Percentiles rank a stretch among this genome's conserved stretches.
These are phyloP conservation scores for Curvularia spicifera DNA, from an alignment of 2,329 filamentous ascomycete species.

Conservation along the genomic window DNA sequence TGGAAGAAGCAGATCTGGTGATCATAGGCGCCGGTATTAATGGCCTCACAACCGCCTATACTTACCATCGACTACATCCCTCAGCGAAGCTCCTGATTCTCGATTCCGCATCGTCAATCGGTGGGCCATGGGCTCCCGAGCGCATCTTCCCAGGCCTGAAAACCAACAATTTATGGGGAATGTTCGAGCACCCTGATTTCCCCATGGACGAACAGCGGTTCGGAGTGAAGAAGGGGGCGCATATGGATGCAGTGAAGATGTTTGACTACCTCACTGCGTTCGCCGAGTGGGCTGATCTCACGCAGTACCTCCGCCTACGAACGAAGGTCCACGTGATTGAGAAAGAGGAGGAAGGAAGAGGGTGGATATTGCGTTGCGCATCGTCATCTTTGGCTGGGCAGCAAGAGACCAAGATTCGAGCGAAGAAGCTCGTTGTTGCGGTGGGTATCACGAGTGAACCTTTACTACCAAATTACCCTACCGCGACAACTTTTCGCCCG, in stretches of 20 bases:
- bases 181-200: conserved; percentile 51
- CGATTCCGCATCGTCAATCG: conserved; percentile 49
- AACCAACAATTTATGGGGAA: conserved; percentile 53
- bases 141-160: conserved; percentile 52
- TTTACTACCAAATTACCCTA: conserved; percentile 60
- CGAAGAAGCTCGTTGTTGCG: conserved; percentile 64
- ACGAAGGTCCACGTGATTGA: conserved; percentile 59
- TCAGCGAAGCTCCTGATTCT: conserved; percentile 51
- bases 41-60: conserved; percentile 57
- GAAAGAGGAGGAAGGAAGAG: conserved; percentile 43
- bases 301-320: conserved; percentile 56
- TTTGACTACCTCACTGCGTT: conserved; percentile 59
- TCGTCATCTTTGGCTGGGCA: neutral
- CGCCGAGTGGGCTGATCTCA: conserved; percentile 56
- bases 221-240: conserved; percentile 57
- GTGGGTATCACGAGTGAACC: conserved; percentile 67
- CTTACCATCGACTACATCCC: conserved; percentile 53
- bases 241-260: conserved; percentile 65
- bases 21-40: conserved; percentile 33
- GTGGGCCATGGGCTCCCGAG: conserved; percentile 52
- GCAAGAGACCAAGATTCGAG: conserved; percentile 42
- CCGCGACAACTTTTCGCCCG: conserved; percentile 58
- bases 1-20: conserved; percentile 19
- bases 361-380: conserved; percentile 31
- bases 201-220: conserved; percentile 40